Base-by-base conservation (phyloP, 1,139 yeast genomes). In the Sugiyamaella sp. region DNA sequence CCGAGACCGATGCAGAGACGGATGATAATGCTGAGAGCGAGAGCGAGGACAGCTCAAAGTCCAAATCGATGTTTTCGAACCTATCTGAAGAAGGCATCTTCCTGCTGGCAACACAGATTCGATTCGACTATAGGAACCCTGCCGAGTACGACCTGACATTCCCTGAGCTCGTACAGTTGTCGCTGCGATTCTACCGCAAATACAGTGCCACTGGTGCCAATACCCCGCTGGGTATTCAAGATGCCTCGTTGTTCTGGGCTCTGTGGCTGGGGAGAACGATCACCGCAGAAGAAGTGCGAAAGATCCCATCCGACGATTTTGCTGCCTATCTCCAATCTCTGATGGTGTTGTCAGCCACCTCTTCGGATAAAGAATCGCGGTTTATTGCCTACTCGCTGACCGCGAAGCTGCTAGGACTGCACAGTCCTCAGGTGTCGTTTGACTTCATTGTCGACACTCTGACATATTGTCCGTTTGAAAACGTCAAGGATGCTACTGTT, bases 361-460 rank as follows among this genome's bases (percentile, higher is more conserved):
- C 71, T 14, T 52, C 66, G 2, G 60, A 55, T 29, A 55, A 67
- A 29, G 64, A 64, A 20, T 55, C 62, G 42, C 55, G 72, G 40
- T 61, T 60, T 45, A 53, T 68, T 29, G 63, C 63, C 21, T 68
- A 65, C 50, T 64, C 73, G 4, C 58, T 72, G 3, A 60, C 67
- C 5, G 68, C 71, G 19, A 65, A 71, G 40, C 52, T 71, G 9
- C 60, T 90, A 59, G 77, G 85, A 2, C 66, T 79, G 33, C 70
- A 84, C 38, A 80, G 84, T 0, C 89, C 86, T 56, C 72, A 73
- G 2, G 72, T 76, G 12, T 73, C 87, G 1, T 87, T 81, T 68
- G 75, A 74, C 3, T 88, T 86, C 63, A 73, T 89, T 19, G 65
- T 76, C 39, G 93, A 88, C 65, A 79, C 93, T 0, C 74, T 91